Conservation (phyloP, 176 grass and related monocot genomes). For the Phyllostachys edulis region DNA sequence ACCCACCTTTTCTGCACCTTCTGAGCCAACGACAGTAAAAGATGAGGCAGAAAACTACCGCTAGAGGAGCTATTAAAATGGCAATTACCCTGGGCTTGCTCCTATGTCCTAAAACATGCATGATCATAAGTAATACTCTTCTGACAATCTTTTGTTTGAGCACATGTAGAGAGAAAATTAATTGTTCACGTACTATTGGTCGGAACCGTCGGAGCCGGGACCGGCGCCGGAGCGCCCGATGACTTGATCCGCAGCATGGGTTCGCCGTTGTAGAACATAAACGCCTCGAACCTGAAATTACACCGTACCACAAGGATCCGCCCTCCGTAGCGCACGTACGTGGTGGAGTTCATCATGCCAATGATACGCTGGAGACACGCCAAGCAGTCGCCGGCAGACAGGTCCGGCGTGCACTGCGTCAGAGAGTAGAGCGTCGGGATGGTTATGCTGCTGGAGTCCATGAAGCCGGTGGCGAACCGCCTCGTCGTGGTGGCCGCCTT, state of each 20-base stretch:
- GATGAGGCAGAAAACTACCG: not conserved
- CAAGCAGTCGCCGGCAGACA: constrained; percentile 1
- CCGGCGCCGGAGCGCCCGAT: not conserved
- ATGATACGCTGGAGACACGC: constrained; percentile 19
- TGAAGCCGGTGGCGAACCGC: constrained; percentile 27
- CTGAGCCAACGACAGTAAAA: not conserved
- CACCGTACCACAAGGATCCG: constrained; percentile 8
- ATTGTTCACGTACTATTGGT: not conserved
- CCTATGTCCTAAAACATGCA: not conserved
- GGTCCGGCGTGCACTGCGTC: constrained; percentile 39
- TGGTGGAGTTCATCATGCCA: constrained; percentile 15
- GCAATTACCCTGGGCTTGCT: not conserved
- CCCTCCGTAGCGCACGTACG: not conserved
- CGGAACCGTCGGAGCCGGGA: not conserved
- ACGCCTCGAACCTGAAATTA: constrained; percentile 12
- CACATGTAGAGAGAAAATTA: not conserved
- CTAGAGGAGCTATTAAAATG: not conserved
- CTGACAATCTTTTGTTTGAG: not conserved
- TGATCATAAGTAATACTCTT: not conserved
- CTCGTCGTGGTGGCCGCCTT: not conserved
- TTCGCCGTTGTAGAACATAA: not conserved
- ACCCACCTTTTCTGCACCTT: constrained; percentile 20
- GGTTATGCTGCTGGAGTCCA: not conserved
- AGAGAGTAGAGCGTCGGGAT: constrained; percentile 26
- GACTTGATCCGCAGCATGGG: not conserved